phyloP scores from a whole-genome alignment of 2,329 filamentous ascomycete genomes.

The Aspergillus terreus region DNA sequence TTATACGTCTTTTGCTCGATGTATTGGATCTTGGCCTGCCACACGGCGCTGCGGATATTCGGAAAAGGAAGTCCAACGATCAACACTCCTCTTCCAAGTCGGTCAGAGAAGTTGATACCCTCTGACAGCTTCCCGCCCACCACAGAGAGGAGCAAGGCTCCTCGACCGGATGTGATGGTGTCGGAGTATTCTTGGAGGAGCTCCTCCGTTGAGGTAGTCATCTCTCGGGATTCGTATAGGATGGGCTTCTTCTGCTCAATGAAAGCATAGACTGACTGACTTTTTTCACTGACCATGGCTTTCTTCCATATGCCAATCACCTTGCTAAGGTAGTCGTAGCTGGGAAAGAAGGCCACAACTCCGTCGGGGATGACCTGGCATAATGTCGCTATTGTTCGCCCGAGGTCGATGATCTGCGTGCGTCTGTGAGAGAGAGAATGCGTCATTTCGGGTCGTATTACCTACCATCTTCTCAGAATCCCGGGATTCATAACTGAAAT shows the following conservation, averaged over 20 bases:
- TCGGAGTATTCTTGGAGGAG: conserved; percentile 69
- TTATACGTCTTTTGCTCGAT: conserved; percentile 61
- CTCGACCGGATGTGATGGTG: conserved; percentile 60
- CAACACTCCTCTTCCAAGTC: conserved; percentile 80
- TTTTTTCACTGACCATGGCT: conserved; percentile 23
- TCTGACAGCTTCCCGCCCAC: conserved; percentile 94
- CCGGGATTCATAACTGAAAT: conserved; percentile 83
- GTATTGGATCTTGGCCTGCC: conserved; percentile 88
- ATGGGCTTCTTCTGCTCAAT: conserved; percentile 41
- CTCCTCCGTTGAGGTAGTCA: conserved; percentile 54
- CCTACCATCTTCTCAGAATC: conserved; percentile 60
- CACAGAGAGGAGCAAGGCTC: conserved; percentile 81
- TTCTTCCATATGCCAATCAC: conserved; percentile 63
- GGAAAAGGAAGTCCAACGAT: conserved; percentile 93
- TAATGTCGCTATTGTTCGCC: conserved; percentile 66
- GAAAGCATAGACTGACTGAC: conserved; percentile 25
- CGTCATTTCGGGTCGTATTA: not conserved
- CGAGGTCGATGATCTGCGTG: conserved; percentile 63
- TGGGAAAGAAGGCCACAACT: conserved; percentile 91
- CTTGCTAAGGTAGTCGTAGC: conserved; percentile 82
- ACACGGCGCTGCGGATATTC: conserved; percentile 83
- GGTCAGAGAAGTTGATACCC: conserved; percentile 96
- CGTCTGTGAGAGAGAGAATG: conserved; percentile 1
- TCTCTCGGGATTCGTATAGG: conserved; percentile 52
- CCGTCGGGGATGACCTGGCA: conserved; percentile 78